These are phyloP conservation scores for Globisporangium barbulae DNA, from an alignment of 352 stramenopile species.

Conservation along the genomic window DNA sequence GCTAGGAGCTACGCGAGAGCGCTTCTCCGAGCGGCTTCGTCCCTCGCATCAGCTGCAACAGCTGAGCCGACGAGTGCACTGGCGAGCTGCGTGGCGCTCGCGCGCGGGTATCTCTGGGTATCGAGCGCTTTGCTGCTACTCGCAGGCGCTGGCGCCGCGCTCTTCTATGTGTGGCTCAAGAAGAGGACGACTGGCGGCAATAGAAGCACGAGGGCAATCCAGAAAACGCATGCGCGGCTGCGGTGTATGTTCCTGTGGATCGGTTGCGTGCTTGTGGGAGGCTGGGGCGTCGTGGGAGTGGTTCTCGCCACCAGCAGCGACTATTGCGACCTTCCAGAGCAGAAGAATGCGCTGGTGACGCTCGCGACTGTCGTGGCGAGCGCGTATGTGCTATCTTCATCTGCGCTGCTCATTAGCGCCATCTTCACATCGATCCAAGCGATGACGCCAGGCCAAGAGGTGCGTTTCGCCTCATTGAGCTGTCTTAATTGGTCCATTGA, in stretches of 20 bases:
- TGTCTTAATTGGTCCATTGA: background rate
- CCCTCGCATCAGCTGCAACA: background rate
- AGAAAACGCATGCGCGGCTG: background rate
- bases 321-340: background rate
- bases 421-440: background rate
- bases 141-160: background rate
- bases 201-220: background rate
- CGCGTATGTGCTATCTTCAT: background rate
- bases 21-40: background rate
- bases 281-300: conserved; percentile 3
- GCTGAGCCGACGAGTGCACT: background rate
- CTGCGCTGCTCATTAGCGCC: background rate
- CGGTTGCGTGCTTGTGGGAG: background rate
- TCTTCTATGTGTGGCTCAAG: background rate
- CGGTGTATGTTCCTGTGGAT: conserved; percentile 1
- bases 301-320: background rate
- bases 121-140: conserved; percentile 6
- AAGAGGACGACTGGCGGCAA: background rate
- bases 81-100: background rate
- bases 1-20: background rate
- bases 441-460: conserved; percentile 18
- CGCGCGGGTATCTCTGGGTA: conserved; percentile 5
- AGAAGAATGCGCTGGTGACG: conserved; percentile 1
- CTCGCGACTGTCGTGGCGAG: conserved; percentile 1
- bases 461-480: background rate